Base-by-base conservation (phyloP, 2,329 filamentous ascomycete genomes). In the Ophiocordyceps polyrhachis-furcata region DNA sequence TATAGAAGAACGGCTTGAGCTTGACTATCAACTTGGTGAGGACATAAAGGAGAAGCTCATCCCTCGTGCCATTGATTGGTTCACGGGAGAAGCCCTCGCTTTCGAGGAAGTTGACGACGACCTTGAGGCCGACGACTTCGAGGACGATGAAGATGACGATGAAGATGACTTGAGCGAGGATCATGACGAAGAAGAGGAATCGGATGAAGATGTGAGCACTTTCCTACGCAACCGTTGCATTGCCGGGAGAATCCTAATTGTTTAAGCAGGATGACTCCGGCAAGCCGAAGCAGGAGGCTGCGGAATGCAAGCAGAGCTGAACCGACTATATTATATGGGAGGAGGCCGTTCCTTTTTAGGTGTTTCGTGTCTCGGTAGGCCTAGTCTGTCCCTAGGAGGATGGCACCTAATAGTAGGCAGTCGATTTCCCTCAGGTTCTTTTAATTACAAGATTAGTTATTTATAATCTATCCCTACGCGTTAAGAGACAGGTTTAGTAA, bases 31-130 rank as follows among this genome's bases (percentile, higher is more conserved):
- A 68, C 79, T 98, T 41, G 91, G 91, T 53, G 91, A 98, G 71
- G 91, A 98, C 61, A 95, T 98, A 69, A 98, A 98, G 72, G 91
- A 98, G 76, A 98, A 98, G 72, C 76, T 98, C 52, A 98, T 98
- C 55, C 91, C 91, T 51, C 87, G 89, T 54, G 91, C 93, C 47
- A 91, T 98, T 56, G 91, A 98, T 67, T 98, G 91, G 91, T 98
- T 98, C 65, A 98, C 91, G 44, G 91, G 91, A 47, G 91, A 98
- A 69, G 91, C 91, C 53, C 79, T 98, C 51, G 88, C 91, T 55
- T 98, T 86, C 56, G 91, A 98, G 72, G 89, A 95, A 62, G 66
- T 94, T 49, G 83, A 89, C 37, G 48, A 50, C 20, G 49, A 51
- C 35, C 41, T 45, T 15, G 46, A 47, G 46, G 82, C 81, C 56